These are phyloP conservation scores for Entonaema liquescens DNA, from an alignment of 495 filamentous ascomycete genomes.

Conservation along the genomic window DNA sequence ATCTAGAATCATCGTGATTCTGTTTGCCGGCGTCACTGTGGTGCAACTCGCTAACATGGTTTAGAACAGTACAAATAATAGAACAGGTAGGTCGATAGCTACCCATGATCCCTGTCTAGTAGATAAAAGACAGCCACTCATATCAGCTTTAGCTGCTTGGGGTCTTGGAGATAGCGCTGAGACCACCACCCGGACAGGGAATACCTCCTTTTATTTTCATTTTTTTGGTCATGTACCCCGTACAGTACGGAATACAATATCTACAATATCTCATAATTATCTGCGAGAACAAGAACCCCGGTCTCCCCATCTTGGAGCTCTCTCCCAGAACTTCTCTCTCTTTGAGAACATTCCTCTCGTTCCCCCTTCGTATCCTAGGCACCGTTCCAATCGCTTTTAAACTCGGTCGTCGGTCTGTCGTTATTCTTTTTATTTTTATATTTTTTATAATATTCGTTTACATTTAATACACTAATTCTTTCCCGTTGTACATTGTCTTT, in stretches of 20 bases:
- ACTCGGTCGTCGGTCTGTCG: conserved; percentile 21
- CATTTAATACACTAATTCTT: conserved; percentile 27
- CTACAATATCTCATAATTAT: neutral
- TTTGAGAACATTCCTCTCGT: conserved; percentile 42
- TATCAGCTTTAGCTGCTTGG: conserved; percentile 17
- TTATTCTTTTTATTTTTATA: no score
- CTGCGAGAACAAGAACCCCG: conserved; percentile 17
- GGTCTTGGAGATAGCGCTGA: conserved; percentile 38
- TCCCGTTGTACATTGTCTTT: conserved; percentile 33
- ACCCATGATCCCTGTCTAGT: conserved; percentile 27
- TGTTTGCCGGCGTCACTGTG: neutral
- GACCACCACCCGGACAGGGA: conserved; percentile 33
- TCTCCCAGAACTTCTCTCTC: conserved; percentile 20
- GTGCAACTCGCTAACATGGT: conserved; percentile 12
- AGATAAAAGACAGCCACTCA: conserved; percentile 30
- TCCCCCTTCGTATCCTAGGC: conserved; percentile 39
- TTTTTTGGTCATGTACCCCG: conserved; percentile 31
- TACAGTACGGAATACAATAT: conserved; percentile 40
- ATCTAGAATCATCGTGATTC: conserved; percentile 10
- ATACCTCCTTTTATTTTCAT: conserved; percentile 33
- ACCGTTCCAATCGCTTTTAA: conserved; percentile 36
- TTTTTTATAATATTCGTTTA: conserved; percentile 38
- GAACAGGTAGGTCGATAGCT: conserved; percentile 36
- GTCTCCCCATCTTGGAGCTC: conserved; percentile 13
- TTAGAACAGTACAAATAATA: conserved; percentile 4